Conservation (phyloP, 495 filamentous ascomycete genomes). For the Hyaloscypha finlandica region DNA sequence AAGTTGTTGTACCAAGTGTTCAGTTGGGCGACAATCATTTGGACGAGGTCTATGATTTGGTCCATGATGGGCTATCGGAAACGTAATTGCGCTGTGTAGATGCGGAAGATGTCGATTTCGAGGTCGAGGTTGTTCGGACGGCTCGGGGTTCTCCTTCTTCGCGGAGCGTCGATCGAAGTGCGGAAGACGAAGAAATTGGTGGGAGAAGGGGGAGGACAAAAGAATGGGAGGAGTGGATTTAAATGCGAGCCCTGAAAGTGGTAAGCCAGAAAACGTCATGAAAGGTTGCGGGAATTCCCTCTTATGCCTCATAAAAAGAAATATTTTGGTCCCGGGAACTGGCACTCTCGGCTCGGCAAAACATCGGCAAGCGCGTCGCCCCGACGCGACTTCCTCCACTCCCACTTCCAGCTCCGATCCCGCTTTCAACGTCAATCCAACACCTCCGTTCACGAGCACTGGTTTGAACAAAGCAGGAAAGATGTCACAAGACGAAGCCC, state of each 20-base stretch:
- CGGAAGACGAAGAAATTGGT: background rate
- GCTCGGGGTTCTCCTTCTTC: background rate
- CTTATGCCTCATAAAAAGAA: slow-evolving; percentile 5
- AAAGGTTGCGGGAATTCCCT: background rate
- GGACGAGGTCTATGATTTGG: background rate
- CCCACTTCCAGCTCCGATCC: background rate
- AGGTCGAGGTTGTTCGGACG: background rate
- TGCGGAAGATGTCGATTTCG: background rate
- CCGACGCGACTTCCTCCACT: background rate
- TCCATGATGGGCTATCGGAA: background rate
- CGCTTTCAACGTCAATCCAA: background rate
- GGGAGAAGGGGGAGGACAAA: background rate
- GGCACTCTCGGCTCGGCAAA: background rate
- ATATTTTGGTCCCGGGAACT: background rate
- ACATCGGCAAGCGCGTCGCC: slow-evolving; percentile 21
- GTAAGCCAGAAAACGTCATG: background rate
- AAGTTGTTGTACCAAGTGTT: slow-evolving; percentile 14
- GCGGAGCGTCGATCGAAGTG: background rate
- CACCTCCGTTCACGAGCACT: background rate
- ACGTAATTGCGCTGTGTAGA: background rate
- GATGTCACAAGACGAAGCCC: slow-evolving; percentile 16
- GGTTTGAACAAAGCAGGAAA: slow-evolving; percentile 1
- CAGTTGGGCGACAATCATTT: slow-evolving; percentile 4
- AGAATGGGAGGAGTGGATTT: background rate
- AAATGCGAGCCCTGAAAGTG: background rate